A percentile compares a stretch with the other conserved stretches of the same genome.
phyloP scores from a whole-genome alignment of 148 eudicot species.

The Rhododendron ferrugineum region DNA sequence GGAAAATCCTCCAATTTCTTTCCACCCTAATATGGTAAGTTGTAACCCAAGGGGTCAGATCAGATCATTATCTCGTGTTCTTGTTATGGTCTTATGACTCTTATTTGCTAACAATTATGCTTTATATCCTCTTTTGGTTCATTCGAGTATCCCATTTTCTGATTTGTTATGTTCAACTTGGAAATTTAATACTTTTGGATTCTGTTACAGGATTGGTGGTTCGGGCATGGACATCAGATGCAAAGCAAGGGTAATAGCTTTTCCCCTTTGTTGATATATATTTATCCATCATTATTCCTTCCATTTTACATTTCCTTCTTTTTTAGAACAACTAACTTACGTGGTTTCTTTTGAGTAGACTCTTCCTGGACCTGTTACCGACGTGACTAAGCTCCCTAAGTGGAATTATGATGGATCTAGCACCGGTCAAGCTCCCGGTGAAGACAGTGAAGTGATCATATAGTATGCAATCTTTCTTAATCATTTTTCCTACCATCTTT shows the following conservation, averaged over 20 bases:
- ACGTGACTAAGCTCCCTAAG: slow-evolving; percentile 41
- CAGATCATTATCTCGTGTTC: background rate
- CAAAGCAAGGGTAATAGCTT: slow-evolving; percentile 73
- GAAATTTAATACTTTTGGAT: background rate
- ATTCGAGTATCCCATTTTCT: background rate
- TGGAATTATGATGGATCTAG: slow-evolving; percentile 61
- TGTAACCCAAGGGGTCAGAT: background rate
- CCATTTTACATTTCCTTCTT: background rate
- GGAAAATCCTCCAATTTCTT: background rate
- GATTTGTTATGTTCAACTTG: background rate
- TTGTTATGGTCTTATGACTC: background rate
- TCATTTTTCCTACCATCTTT: background rate
- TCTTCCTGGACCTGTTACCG: slow-evolving; percentile 33
- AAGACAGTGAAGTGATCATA: slow-evolving; percentile 42
- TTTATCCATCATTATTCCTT: background rate
- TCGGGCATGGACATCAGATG: slow-evolving; percentile 89
- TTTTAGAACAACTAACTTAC: background rate
- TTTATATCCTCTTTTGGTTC: background rate
- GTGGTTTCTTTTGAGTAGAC: slow-evolving; percentile 18
- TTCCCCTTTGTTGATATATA: background rate
- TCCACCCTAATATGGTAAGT: background rate
- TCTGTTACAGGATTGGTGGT: slow-evolving; percentile 74
- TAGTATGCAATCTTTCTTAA: slow-evolving; percentile 21
- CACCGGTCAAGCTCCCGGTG: slow-evolving; percentile 56
- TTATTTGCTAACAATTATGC: background rate